Percentiles rank a stretch among this genome's conserved stretches.
Evolutionary conservation across 2,329 filamentous ascomycete species (phyloP).

Genomic region (Aspergillus brasiliensis): DNA sequence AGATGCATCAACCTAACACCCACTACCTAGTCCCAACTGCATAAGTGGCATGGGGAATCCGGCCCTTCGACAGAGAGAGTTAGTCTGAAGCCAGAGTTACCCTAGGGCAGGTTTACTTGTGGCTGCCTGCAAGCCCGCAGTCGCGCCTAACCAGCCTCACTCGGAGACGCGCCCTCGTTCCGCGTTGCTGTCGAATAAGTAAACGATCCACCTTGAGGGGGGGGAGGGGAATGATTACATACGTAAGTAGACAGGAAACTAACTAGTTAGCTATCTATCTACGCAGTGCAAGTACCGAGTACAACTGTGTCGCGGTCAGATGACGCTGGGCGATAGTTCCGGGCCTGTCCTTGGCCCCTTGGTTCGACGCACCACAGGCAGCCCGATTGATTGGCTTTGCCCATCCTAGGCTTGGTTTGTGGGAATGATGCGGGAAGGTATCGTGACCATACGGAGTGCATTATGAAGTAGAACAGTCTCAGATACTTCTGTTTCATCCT

Average conservation of each 20-base stretch:
- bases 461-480: background rate
- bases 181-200: constrained; percentile 14
- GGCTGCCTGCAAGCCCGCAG: constrained; percentile 23
- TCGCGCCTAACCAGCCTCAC: constrained; percentile 26
- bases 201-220: constrained; percentile 4
- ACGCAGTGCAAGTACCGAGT: no score
- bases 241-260: background rate
- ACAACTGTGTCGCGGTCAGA: constrained; percentile 15
- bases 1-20: constrained; percentile 15
- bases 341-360: background rate
- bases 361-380: background rate
- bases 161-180: constrained; percentile 30
- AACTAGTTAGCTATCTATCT: no score
- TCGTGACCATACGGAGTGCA: no score
- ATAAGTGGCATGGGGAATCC: constrained; percentile 20
- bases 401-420: background rate
- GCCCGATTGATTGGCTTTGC: background rate
- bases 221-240: constrained; percentile 3
- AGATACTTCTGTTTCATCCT: background rate
- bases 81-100: constrained; percentile 10
- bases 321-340: constrained; percentile 11
- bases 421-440: background rate
- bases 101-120: constrained; percentile 14
- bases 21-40: constrained; percentile 15
- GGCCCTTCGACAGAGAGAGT: constrained; percentile 7